These are phyloP conservation scores for Hymenoscyphus fructigenus DNA, from an alignment of 2,329 filamentous ascomycete species.

Conservation along the genomic window DNA sequence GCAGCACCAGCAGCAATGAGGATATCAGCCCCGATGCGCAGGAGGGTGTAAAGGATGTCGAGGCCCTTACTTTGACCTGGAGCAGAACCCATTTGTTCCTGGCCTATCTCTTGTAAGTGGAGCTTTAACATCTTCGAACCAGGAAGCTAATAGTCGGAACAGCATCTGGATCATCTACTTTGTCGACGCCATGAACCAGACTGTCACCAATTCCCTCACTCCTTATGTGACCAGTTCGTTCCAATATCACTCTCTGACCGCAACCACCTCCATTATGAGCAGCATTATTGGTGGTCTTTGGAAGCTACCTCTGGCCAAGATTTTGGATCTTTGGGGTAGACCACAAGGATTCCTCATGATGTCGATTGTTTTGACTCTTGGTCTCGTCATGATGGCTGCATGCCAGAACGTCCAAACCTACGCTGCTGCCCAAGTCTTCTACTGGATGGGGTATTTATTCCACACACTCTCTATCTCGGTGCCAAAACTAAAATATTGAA, in stretches of 20 bases:
- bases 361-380: constrained; percentile 50
- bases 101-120: constrained; percentile 41
- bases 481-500: background rate
- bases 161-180: constrained; percentile 46
- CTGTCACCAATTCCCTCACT: background rate
- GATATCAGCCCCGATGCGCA: constrained; percentile 18
- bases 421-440: constrained; percentile 55
- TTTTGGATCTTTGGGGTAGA: constrained; percentile 67
- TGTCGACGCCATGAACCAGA: constrained; percentile 42
- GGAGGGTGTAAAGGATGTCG: constrained; percentile 49
- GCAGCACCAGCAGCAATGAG: background rate
- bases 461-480: background rate
- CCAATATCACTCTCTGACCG: constrained; percentile 26
- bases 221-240: constrained; percentile 29
- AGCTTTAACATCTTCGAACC: background rate
- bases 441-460: constrained; percentile 52
- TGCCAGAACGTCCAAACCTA: constrained; percentile 60
- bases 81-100: constrained; percentile 47
- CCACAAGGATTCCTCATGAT: constrained; percentile 63
- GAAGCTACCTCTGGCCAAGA: constrained; percentile 65
- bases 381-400: constrained; percentile 64
- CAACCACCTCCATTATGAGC: constrained; percentile 54
- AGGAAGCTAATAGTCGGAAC: background rate
- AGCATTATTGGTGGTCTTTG: constrained; percentile 56
- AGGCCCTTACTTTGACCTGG: constrained; percentile 53